Evolutionary conservation across 148 eudicot species (phyloP), one percentile per base, ranked within the genome.

Genomic region (Chenopodium quinoa): DNA sequence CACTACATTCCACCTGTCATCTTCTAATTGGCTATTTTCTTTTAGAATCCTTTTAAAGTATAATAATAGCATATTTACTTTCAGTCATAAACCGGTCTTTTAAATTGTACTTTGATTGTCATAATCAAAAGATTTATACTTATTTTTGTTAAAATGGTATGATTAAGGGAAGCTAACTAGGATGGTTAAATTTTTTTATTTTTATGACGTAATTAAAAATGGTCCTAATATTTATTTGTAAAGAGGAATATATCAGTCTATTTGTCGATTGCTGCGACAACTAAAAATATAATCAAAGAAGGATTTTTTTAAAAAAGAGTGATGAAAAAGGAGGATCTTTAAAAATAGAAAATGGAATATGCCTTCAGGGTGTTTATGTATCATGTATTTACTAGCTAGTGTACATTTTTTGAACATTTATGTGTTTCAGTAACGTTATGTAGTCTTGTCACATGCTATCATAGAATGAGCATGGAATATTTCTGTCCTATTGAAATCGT

Each of bases 331-430:
- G 31, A 66, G 85, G 58, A 83, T 79, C 82, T 79, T 47, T 32
- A 13, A 79, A 70, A 40, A 70, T 44, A 22, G 74, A 54, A 82
- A 17, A 78, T 62, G 81, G 85, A 83, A 83, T 83, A 83, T 83
- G 79, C 85, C 50, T 79, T 79, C 20, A 52, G 58, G 50, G 68
- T 44, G 56, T 68, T 74, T 71, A 17, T n/a, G 2, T 46, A 20
- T 27, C 27, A 27, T 12, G 23, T 34, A 40, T 22, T 17, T 16
- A 22, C 44, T 40, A 40, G 44, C 44, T 5, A 40, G 44, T 40
- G 44, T 40, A 40, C 7, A 40, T 40, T 19, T 40, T 70, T 13
- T 23, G 25, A 29, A 73, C 47, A 17, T 72, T 10, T 12, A 54
- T 40, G 31, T 46, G n/a, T 22, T 25, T 60, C 63, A 75, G 58